Base-by-base conservation (phyloP, 495 filamentous ascomycete species). In the Apodospora peruviana region DNA sequence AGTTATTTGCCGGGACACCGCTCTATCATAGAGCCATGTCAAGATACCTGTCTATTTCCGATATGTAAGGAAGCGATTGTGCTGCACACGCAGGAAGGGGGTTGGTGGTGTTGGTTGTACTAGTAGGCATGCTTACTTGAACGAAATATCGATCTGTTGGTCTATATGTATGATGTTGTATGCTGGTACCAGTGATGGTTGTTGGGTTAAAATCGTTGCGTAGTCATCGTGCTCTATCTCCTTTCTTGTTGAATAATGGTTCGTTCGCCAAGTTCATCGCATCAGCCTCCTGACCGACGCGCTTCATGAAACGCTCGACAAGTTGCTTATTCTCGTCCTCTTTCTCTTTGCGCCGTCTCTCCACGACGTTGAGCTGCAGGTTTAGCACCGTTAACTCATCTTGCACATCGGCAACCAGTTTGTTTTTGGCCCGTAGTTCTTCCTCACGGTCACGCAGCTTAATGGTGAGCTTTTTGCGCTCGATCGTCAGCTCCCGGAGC, bases 241-340 rank as follows among this genome's bases (percentile, higher is more conserved):
- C 14, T 18, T 46, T 58, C 29, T 43, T 49, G 16, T 17, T 39
- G 22, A 59, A 61, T 5, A 56, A 39, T 20, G 60, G 58, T 42
- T 74, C 71, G 44, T 76, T 72, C 44, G 69, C 62, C 24, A 85
- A 66, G 60, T 96, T 96, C 88, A 95, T 87, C 19, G 79, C 83
- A 47, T 94, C 89, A 5, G 88, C 91, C 70, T 96, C 90, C 64
- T 81, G 74, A 5, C 82, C 84, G 75, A 91, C 89, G 50, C 86
- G 76, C 51, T 77, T 79, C 88, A 97, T 93, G 88, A 87, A 96
- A 39, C 91, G 78, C 58, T 90, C 84, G 44, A 96, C 81, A 29
- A 96, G 72, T 40, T 96, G 86, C 58, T 88, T 78, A 58, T 97
- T 96, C 60, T 97, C 91, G n/a, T 72, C 74, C 60, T 81, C 71